Base-by-base conservation (phyloP, 306 rosid genomes). In the Quercus dentata region DNA sequence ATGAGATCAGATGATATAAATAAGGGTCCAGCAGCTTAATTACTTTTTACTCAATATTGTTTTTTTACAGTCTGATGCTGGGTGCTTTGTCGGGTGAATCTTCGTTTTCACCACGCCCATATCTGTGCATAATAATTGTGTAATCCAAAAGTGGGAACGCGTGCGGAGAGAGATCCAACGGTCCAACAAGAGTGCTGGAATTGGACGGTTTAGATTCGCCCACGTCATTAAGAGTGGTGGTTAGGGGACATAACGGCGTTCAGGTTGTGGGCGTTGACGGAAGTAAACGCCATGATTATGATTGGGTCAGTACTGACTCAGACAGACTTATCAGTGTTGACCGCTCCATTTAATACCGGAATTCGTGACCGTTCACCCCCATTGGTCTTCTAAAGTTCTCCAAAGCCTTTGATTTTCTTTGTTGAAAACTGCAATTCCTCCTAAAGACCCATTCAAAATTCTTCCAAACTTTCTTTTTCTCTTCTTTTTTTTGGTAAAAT, bases 191-290 rank as follows among this genome's bases (percentile, higher is more conserved):
- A 1, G 86, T 74, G 58, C 5, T 12, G 8, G 1, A 41, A 69
- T 41, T 31, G 0, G 19, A 71, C 78, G 62, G 76, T 28, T 10
- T 1, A 8, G 21, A 17, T 41, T 49, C 21, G 7, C 15, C 65
- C 83, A 61, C 74, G 69, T 84, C 76, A 64, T 1, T 74, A 0
- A 18, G 28, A 21, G 6, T 7, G 62, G 83, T 63, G 0, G 83
- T 85, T 86, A 73, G 94, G 92, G 83, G 83, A 86, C 92, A 87
- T 31, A 85, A 88, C 84, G 90, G 81, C 75, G 85, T 88, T 74
- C 80, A 67, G 10, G 56, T 58, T 82, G 56, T 80, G 19, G 86
- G 83, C 6, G 78, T 73, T 69, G 83, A 76, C 82, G 83, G 58
- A 13, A 69, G 80, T 68, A 79, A 81, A 81, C 81, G 20, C 15